These are phyloP conservation scores for Obelidium mucronatum DNA, from an alignment of 192 early-diverging fungal species.

Conservation along the genomic window DNA sequence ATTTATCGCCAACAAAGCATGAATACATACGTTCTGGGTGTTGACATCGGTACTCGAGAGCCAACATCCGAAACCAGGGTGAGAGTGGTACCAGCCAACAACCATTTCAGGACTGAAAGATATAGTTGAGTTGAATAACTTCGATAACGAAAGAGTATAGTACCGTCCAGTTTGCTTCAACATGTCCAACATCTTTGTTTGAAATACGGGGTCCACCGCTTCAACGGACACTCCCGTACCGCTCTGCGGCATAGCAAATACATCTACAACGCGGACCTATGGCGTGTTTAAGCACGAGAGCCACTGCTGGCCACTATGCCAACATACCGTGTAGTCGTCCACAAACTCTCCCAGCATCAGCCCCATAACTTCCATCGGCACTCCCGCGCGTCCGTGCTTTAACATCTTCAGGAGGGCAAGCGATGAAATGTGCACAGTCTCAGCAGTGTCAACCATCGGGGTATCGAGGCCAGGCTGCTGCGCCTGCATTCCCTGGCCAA, in stretches of 20 bases:
- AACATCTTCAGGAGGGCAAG: constrained; percentile 92
- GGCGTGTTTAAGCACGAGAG: too few relatives aligned
- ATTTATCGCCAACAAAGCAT: background rate
- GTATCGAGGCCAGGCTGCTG: constrained; percentile 71
- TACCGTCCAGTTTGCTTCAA: constrained; percentile 98
- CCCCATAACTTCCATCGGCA: constrained; percentile 74
- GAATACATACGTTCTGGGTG: constrained; percentile 86
- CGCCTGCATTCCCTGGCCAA: constrained; percentile 49
- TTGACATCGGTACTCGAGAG: constrained; percentile 98
- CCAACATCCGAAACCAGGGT: constrained; percentile 99
- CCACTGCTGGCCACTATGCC: background rate
- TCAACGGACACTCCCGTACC: constrained; percentile 99
- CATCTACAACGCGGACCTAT: constrained; percentile 93
- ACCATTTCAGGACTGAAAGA: constrained; percentile 90
- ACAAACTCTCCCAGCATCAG: constrained; percentile 99
- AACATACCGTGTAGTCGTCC: constrained; percentile 89
- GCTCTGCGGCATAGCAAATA: constrained; percentile 99
- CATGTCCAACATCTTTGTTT: constrained; percentile 99
- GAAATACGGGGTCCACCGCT: constrained; percentile 98
- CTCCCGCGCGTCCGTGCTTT: constrained; percentile 25
- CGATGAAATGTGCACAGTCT: constrained; percentile 99
- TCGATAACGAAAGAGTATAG: background rate
- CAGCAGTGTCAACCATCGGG: constrained; percentile 96
- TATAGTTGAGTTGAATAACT: constrained; percentile 22
- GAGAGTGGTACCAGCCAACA: constrained; percentile 99